These are phyloP conservation scores for Heterobasidion annosum DNA, from an alignment of 1,284 basidiomycete species.

Conservation along the genomic window DNA sequence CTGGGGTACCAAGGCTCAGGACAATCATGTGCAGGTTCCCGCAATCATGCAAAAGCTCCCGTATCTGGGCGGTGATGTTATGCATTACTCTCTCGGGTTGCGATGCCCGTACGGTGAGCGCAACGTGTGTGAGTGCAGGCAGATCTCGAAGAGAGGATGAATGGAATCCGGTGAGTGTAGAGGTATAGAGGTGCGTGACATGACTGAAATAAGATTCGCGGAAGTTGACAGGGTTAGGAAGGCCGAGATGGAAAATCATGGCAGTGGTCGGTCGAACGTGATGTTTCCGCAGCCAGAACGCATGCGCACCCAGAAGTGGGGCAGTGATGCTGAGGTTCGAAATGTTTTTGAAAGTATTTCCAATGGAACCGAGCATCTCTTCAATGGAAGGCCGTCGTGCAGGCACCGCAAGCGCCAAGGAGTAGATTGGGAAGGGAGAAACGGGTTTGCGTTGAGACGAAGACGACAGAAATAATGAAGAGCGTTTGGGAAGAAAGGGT, in stretches of 20 bases:
- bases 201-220: conserved; percentile 7
- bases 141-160: conserved; percentile 6
- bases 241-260: conserved; percentile 12
- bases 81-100: conserved; percentile 4
- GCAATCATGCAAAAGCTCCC: conserved; percentile 2
- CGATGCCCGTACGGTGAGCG: conserved; percentile 7
- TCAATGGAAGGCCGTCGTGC: conserved; percentile 11
- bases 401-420: conserved; percentile 12
- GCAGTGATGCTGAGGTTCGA: conserved; percentile 11
- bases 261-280: conserved; percentile 8
- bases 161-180: conserved; percentile 11
- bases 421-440: conserved; percentile 4
- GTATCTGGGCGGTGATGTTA: not conserved
- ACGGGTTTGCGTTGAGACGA: not conserved
- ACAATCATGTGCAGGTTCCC: conserved; percentile 9
- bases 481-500: conserved; percentile 7
- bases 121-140: conserved; percentile 9
- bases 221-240: conserved; percentile 9
- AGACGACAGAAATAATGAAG: not conserved
- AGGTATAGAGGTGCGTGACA: conserved; percentile 11
- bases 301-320: conserved; percentile 10
- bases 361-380: conserved; percentile 5
- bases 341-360: conserved; percentile 4
- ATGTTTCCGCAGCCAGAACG: conserved; percentile 10
- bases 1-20: conserved; percentile 5